Percentiles rank a stretch among this genome's conserved stretches.
These are phyloP conservation scores for Pogostemon cablin DNA, from an alignment of 257 asterid genomes.

Conservation along the genomic window DNA sequence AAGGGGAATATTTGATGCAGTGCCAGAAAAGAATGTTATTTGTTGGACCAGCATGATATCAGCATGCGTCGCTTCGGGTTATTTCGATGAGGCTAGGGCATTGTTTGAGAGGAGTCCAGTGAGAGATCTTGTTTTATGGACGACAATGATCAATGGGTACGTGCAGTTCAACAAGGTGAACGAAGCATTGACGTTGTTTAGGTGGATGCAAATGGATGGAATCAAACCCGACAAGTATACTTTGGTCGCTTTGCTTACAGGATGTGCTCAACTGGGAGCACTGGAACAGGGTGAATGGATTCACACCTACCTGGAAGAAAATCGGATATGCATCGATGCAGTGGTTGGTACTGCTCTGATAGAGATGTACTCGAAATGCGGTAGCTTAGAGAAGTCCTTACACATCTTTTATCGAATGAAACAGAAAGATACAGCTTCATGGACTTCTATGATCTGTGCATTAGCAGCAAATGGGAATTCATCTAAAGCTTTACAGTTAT, in stretches of 20 bases:
- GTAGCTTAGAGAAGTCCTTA: slow-evolving; percentile 62
- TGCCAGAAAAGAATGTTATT: slow-evolving; percentile 65
- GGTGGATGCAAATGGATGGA: slow-evolving; percentile 66
- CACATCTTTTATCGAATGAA: slow-evolving; percentile 55
- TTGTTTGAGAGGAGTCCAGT: slow-evolving; percentile 68
- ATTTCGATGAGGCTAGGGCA: slow-evolving; percentile 65
- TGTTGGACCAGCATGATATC: slow-evolving; percentile 89
- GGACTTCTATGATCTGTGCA: slow-evolving; percentile 77
- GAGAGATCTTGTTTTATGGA: slow-evolving; percentile 80
- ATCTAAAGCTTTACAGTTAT: slow-evolving; percentile 56
- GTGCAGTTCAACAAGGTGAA: slow-evolving; percentile 76
- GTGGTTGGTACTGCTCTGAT: slow-evolving; percentile 84
- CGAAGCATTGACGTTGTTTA: slow-evolving; percentile 67
- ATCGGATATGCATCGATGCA: slow-evolving; percentile 53
- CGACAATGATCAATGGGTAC: slow-evolving; percentile 83
- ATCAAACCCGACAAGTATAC: slow-evolving; percentile 83
- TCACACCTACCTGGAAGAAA: slow-evolving; percentile 56
- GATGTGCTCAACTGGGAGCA: slow-evolving; percentile 85
- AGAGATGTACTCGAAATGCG: slow-evolving; percentile 91
- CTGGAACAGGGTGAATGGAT: slow-evolving; percentile 82
- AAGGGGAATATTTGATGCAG: slow-evolving; percentile 56
- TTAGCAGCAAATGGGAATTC: slow-evolving; percentile 74
- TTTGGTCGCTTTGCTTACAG: slow-evolving; percentile 74
- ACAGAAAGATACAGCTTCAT: slow-evolving; percentile 67
- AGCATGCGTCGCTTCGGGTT: slow-evolving; percentile 58